Conservation (phyloP, 1,284 basidiomycete species). For the Termitomyces sp. region DNA sequence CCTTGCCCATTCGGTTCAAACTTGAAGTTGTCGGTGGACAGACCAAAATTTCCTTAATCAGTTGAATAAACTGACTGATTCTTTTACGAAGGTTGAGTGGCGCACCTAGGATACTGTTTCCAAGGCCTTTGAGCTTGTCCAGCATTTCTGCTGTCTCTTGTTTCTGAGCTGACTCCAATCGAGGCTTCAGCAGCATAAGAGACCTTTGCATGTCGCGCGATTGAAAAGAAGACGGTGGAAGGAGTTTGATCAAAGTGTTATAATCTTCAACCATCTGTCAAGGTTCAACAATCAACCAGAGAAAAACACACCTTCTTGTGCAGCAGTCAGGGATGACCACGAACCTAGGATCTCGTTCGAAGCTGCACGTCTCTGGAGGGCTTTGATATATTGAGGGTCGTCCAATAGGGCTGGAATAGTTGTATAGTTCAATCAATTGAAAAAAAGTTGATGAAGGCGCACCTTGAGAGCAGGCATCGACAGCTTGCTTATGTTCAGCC, state of each 20-base stretch:
- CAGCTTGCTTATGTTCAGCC: conserved; percentile 73
- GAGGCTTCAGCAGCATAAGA: conserved; percentile 55
- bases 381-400: conserved; percentile 83
- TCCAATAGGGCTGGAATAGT: conserved; percentile 68
- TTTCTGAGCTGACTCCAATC: conserved; percentile 74
- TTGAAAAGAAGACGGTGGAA: conserved; percentile 55
- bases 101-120: conserved; percentile 86
- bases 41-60: conserved; percentile 70
- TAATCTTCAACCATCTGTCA: conserved; percentile 57
- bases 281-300: not conserved
- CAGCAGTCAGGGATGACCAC: conserved; percentile 79
- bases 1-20: conserved; percentile 90
- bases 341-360: conserved; percentile 78
- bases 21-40: conserved; percentile 93
- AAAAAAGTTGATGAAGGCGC: not conserved
- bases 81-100: not conserved
- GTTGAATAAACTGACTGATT: not conserved
- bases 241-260: conserved; percentile 56
- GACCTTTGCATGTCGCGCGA: conserved; percentile 42
- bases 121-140: conserved; percentile 87
- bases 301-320: conserved; percentile 68
- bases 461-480: conserved; percentile 76
- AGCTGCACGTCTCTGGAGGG: conserved; percentile 79
- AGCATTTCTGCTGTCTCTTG: conserved; percentile 91
- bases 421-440: conserved; percentile 9